Percentiles rank a stretch among this genome's conserved stretches.
phyloP scores from a whole-genome alignment of 2,329 filamentous ascomycete species.

The Ophiosphaerella narmari region DNA sequence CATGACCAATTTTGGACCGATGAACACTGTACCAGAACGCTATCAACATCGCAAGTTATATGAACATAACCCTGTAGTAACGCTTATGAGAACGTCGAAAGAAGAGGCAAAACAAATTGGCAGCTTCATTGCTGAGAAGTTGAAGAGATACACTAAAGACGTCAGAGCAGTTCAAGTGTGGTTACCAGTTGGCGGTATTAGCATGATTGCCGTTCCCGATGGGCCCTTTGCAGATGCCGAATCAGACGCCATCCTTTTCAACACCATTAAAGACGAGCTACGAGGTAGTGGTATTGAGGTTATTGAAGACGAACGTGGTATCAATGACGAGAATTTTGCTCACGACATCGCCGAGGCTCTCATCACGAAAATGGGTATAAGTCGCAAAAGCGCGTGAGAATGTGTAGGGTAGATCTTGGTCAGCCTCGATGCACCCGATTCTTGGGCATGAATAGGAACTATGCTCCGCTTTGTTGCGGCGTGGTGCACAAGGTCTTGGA shows the following conservation, averaged over 20 bases:
- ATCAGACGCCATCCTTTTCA: slow-evolving; percentile 55
- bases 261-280: slow-evolving; percentile 56
- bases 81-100: slow-evolving; percentile 66
- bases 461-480: no score
- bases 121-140: slow-evolving; percentile 59
- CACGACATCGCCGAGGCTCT: slow-evolving; percentile 53
- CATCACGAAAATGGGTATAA: slow-evolving; percentile 25
- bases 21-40: slow-evolving; percentile 59
- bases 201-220: slow-evolving; percentile 60
- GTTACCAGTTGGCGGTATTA: slow-evolving; percentile 65
- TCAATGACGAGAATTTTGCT: slow-evolving; percentile 62
- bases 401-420: neutral
- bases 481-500: no score
- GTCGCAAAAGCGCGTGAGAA: neutral
- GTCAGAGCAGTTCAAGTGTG: slow-evolving; percentile 58
- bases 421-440: neutral
- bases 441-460: neutral
- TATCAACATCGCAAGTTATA: slow-evolving; percentile 59
- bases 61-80: slow-evolving; percentile 69
- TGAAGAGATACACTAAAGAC: slow-evolving; percentile 49
- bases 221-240: slow-evolving; percentile 59
- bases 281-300: slow-evolving; percentile 55
- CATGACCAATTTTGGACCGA: slow-evolving; percentile 65
- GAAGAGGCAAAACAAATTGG: slow-evolving; percentile 63
- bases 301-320: slow-evolving; percentile 54